A percentile compares a stretch with the other conserved stretches of the same genome.
Evolutionary conservation across 1,284 basidiomycete genomes (phyloP).

Genomic region (Grifola frondosa): DNA sequence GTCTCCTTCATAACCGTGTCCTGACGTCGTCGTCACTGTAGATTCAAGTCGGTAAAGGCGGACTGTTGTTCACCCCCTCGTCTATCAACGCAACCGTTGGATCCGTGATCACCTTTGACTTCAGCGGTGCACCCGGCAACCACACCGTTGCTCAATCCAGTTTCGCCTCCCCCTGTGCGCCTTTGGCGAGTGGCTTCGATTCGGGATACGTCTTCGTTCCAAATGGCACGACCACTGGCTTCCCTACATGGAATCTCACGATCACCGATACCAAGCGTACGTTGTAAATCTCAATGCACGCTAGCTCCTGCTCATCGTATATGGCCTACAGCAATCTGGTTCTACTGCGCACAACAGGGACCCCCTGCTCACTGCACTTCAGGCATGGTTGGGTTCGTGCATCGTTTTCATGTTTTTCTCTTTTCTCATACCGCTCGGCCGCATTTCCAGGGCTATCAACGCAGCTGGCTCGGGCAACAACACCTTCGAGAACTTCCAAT

Average conservation of each 20-base stretch:
- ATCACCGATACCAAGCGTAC: constrained; percentile 42
- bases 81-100: constrained; percentile 43
- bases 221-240: constrained; percentile 18
- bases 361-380: constrained; percentile 42
- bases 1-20: background rate
- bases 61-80: constrained; percentile 46
- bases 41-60: constrained; percentile 33
- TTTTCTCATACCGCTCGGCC: background rate
- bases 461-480: constrained; percentile 44
- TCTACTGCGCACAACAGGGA: constrained; percentile 53
- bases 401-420: background rate
- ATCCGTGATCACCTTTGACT: constrained; percentile 48
- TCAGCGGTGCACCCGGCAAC: constrained; percentile 46
- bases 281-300: constrained; percentile 11
- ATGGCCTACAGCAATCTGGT: constrained; percentile 50
- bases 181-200: constrained; percentile 44
- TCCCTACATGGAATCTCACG: constrained; percentile 46
- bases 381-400: constrained; percentile 41
- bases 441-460: constrained; percentile 48
- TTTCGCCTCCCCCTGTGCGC: constrained; percentile 46
- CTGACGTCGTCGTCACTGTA: too few species aligned
- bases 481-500: constrained; percentile 45
- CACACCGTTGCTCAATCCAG: constrained; percentile 56
- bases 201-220: constrained; percentile 42
- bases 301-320: background rate